phyloP scores from a whole-genome alignment of 31 red algal species.

The Porphyra umbilicalis region DNA sequence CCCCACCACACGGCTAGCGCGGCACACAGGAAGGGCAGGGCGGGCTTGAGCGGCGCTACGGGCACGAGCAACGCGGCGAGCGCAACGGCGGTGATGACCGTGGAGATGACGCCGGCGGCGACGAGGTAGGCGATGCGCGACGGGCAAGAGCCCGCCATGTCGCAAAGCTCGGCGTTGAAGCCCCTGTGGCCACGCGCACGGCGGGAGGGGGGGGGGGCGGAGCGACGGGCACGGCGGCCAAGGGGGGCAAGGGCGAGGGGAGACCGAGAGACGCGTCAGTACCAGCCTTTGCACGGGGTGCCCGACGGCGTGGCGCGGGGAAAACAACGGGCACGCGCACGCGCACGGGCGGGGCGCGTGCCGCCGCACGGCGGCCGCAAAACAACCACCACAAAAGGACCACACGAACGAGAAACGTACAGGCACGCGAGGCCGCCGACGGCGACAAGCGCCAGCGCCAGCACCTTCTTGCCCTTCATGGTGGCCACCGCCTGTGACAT shows the following conservation, averaged over 20 bases:
- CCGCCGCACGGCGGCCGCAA: no score
- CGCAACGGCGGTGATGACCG: neutral
- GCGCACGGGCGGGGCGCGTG: no score
- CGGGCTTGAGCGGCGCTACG: neutral
- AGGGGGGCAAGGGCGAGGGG: no score
- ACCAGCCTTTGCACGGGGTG: no score
- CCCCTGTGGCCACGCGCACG: no score
- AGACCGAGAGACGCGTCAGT: no score
- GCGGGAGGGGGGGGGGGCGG: no score
- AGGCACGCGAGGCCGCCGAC: neutral
- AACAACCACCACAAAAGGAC: neutral
- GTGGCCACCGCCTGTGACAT: neutral
- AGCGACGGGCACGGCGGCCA: no score
- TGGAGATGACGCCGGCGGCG: neutral
- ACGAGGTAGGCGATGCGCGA: neutral
- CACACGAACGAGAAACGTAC: neutral
- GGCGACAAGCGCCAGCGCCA: neutral
- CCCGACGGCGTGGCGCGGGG: no score
- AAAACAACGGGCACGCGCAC: no score
- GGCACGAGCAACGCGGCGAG: neutral
- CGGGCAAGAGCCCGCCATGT: neutral
- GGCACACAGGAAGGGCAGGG: neutral
- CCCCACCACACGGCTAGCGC: neutral
- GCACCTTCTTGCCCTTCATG: neutral
- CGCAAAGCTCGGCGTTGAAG: neutral